These are phyloP conservation scores for Colletotrichum sp. DNA, from an alignment of 2,329 filamentous ascomycete genomes.

Conservation along the genomic window DNA sequence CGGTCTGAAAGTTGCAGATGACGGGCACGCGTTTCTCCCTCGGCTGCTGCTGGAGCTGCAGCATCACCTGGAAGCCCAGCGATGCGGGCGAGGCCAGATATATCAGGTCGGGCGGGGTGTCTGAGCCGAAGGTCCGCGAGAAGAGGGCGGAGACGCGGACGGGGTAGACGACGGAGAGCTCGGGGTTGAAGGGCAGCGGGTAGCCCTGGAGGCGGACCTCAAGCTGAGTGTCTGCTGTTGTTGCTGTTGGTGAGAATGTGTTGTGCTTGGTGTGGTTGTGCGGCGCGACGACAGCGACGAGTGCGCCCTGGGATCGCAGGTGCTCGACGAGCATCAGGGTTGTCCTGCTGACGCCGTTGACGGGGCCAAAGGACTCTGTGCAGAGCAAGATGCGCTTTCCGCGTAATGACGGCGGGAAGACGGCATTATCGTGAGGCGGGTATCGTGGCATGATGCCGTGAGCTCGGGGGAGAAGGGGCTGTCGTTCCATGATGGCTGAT, in stretches of 20 bases:
- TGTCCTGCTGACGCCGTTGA: slow-evolving; percentile 76
- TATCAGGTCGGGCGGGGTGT: slow-evolving; percentile 64
- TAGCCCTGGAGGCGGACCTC: slow-evolving; percentile 69
- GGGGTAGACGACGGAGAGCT: slow-evolving; percentile 72
- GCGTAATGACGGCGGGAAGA: slow-evolving; percentile 54
- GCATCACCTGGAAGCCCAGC: slow-evolving; percentile 72
- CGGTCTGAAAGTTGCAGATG: slow-evolving; percentile 75
- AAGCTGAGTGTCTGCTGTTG: slow-evolving; percentile 25
- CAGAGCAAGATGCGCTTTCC: slow-evolving; percentile 70
- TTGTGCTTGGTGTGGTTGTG: slow-evolving; percentile 60
- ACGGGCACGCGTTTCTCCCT: slow-evolving; percentile 60
- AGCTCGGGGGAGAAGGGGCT: slow-evolving; percentile 1
- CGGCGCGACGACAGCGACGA: slow-evolving; percentile 71
- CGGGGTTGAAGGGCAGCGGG: slow-evolving; percentile 73
- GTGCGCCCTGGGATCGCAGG: slow-evolving; percentile 65
- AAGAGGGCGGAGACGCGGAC: slow-evolving; percentile 69
- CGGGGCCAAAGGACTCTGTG: slow-evolving; percentile 74
- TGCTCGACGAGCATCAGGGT: slow-evolving; percentile 74
- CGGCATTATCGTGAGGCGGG: slow-evolving; percentile 40
- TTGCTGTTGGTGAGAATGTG: slow-evolving; percentile 52
- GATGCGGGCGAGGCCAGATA: slow-evolving; percentile 74
- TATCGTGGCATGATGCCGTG: slow-evolving; percentile 9
- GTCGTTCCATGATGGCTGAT: background rate
- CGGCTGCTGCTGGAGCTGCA: slow-evolving; percentile 68
- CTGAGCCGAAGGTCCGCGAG: slow-evolving; percentile 59